Evolutionary conservation across 768 basidiomycete species (phyloP), one percentile per base, ranked within the genome.

Genomic region (Podaxis rugospora): DNA sequence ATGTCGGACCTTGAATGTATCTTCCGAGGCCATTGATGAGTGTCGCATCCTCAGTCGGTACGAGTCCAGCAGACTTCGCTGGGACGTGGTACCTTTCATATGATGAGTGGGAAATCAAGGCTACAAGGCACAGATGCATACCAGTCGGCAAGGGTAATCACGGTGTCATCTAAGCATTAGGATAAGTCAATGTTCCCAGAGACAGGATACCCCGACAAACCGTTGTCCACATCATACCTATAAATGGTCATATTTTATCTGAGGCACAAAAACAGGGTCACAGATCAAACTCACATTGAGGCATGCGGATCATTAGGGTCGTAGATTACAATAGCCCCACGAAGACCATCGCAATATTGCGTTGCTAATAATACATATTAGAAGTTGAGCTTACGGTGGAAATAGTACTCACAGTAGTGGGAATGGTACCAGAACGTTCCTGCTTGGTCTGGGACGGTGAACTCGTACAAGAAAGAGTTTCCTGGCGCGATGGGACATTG

Each of bases 291-390:
- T 49, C 16, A 35, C 59, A 46, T 58, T 28, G n/a, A 37, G 52
- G 61, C 63, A 42, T 77, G 71, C 11, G 78, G 78, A 60, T 80
- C 78, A 21, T 57, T 13, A 7, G 63, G 67, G 42, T 82, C 80
- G 39, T 81, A 80, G 13, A 84, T 70, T 5, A 84, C 74, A 37
- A 83, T 39, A 2, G 78, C 72, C 0, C 83, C 83, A 46, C 83
- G 69, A 25, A 85, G 72, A 0, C 83, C 83, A 57, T 85, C 83
- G 54, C 84, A 85, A 59, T 84, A 84, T 68, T 84, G 83, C 0
- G 77, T 76, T 4, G 74, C 75, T 71, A 65, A 21, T 21, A 21
- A 66, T 32, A 10, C 3, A 18, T 18, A 55, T 70, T 65, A 64
- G 44, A 39, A 37, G 67, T 23, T 49, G 70, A 14, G 69, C 70